Evolutionary conservation across 345 rosid species (phyloP).

Genomic region (Gossypioides kirkii): DNA sequence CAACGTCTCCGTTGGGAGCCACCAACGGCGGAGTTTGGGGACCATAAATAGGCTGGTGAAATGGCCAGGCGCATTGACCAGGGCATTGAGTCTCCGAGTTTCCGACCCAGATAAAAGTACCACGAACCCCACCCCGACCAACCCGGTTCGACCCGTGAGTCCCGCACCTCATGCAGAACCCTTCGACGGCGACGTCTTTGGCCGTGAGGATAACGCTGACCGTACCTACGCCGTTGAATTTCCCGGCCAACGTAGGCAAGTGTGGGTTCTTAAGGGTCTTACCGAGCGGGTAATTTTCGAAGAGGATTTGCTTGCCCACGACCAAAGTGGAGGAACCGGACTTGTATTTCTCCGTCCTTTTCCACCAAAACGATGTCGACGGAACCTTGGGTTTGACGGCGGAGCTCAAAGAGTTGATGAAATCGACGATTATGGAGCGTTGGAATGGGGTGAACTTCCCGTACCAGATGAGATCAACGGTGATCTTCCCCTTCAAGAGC

Average conservation of each 20-base stretch:
- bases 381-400: slow-evolving; percentile 24
- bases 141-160: slow-evolving; percentile 45
- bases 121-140: slow-evolving; percentile 25
- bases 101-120: slow-evolving; percentile 79
- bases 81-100: slow-evolving; percentile 84
- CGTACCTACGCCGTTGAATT: slow-evolving; percentile 29
- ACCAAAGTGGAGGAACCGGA: slow-evolving; percentile 39
- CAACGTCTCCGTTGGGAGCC: slow-evolving; percentile 89
- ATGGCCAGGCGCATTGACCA: slow-evolving; percentile 97
- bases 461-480: slow-evolving; percentile 83
- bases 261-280: slow-evolving; percentile 44
- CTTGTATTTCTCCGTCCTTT: slow-evolving; percentile 65
- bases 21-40: slow-evolving; percentile 79
- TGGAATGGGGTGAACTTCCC: slow-evolving; percentile 65
- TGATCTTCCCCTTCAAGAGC: slow-evolving; percentile 55
- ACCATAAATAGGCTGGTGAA: slow-evolving; percentile 88
- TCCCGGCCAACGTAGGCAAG: slow-evolving; percentile 52
- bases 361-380: slow-evolving; percentile 77
- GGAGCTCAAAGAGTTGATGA: slow-evolving; percentile 53
- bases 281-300: slow-evolving; percentile 55
- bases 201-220: slow-evolving; percentile 73
- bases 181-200: slow-evolving; percentile 69
- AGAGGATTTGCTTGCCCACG: slow-evolving; percentile 60
- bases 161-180: slow-evolving; percentile 81
- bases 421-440: slow-evolving; percentile 69